Percentiles rank a stretch among this genome's conserved stretches.
phyloP scores from a whole-genome alignment of 2,329 filamentous ascomycete genomes.

The Didymella exigua region DNA sequence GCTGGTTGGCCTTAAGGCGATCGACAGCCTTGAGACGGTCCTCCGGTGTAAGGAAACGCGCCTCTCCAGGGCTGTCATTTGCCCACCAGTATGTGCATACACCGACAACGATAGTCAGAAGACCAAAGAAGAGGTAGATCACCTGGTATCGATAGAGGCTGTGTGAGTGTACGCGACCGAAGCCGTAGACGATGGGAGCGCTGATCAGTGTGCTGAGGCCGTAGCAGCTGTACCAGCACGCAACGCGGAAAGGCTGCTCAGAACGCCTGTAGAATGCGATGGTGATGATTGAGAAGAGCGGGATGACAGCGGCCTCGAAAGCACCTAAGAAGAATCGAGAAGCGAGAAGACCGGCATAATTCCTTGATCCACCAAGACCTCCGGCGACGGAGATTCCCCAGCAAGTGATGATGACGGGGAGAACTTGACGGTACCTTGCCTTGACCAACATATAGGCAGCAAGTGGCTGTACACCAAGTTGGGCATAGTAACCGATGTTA shows the following conservation, averaged over 20 bases:
- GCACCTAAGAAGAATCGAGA: constrained; percentile 33
- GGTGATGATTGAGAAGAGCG: constrained; percentile 35
- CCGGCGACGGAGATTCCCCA: constrained; percentile 54
- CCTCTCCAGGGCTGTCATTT: constrained; percentile 64
- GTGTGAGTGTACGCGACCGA: constrained; percentile 60
- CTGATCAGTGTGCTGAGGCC: constrained; percentile 65
- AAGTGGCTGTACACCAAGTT: constrained; percentile 59
- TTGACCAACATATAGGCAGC: constrained; percentile 58
- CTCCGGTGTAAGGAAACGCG: constrained; percentile 64
- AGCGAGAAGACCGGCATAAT: constrained; percentile 26
- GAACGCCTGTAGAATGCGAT: constrained; percentile 32
- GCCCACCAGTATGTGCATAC: constrained; percentile 51
- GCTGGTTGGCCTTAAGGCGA: constrained; percentile 73
- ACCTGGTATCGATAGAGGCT: constrained; percentile 68
- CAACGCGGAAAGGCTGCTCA: constrained; percentile 27
- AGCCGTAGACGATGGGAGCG: constrained; percentile 65
- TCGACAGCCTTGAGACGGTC: constrained; percentile 73
- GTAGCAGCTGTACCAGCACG: constrained; percentile 71
- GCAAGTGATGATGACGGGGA: constrained; percentile 46
- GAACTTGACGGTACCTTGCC: constrained; percentile 36
- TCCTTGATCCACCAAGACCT: constrained; percentile 28
- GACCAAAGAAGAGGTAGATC: constrained; percentile 52
- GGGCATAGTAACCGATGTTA: constrained; percentile 57
- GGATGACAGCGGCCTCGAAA: constrained; percentile 35
- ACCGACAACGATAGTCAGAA: constrained; percentile 49